Percentiles rank a stretch among this genome's conserved stretches.
Conservation (phyloP, 2,329 filamentous ascomycete genomes). For the Falciphora oryzae region DNA sequence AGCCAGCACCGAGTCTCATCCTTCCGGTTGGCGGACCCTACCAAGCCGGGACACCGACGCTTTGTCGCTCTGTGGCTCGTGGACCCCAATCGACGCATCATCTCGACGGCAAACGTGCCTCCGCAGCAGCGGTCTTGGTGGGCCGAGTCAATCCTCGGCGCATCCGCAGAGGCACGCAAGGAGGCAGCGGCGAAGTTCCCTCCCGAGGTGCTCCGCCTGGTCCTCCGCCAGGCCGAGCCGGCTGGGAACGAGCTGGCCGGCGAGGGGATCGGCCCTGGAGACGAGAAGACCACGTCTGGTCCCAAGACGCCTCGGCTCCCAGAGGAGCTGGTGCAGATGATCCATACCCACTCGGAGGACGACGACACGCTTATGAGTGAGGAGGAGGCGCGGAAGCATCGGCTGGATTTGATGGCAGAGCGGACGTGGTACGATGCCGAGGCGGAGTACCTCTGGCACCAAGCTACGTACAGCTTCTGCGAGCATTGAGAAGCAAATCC, state of each 20-base stretch:
- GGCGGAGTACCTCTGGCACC: too few species aligned
- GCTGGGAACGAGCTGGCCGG: background rate
- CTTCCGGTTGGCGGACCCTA: slow-evolving; percentile 43
- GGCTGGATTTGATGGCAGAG: background rate
- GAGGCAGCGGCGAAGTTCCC: background rate
- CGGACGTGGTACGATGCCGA: background rate
- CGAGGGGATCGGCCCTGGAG: background rate
- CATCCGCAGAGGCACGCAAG: background rate
- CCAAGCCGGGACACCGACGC: slow-evolving; percentile 47
- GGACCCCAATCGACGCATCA: slow-evolving; percentile 45
- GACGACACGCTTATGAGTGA: background rate
- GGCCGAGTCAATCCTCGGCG: slow-evolving; percentile 17
- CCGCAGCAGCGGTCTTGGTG: slow-evolving; percentile 32
- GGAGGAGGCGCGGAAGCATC: background rate
- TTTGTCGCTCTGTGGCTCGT: slow-evolving; percentile 55
- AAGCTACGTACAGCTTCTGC: background rate
- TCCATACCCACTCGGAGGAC: background rate
- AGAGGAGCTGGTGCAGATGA: background rate
- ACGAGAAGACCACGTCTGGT: background rate
- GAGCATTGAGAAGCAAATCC: background rate
- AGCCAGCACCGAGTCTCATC: slow-evolving; percentile 44
- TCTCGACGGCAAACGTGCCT: slow-evolving; percentile 37
- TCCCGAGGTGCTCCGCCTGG: background rate
- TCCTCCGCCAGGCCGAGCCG: background rate
- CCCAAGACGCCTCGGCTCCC: background rate